Evolutionary conservation across 106 monocot genomes (phyloP), one percentile per base, ranked within the genome.

Genomic region (Triglochin maritima): DNA sequence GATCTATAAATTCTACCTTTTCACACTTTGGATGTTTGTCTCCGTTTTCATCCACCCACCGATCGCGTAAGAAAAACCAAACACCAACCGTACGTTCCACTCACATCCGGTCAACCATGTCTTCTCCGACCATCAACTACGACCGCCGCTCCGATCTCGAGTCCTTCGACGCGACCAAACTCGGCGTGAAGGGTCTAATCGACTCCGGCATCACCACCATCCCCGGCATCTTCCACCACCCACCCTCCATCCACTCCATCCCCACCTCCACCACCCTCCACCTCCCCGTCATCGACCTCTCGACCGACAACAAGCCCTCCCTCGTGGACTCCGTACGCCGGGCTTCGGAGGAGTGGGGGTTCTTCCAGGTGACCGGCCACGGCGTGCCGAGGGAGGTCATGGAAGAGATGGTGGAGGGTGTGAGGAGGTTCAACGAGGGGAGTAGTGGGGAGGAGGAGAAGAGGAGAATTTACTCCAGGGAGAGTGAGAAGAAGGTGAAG

Each of bases 181-280:
- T 53, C 17, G 72, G 72, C 45, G 72, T 73, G 4, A 64, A 81
- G 48, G 86, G 83, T 6, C 72, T 87, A 8, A 72, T 73, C 14
- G 86, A 83, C 64, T 59, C 80, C 52, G 83, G 83, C 10, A 70
- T 60, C 17, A 56, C 63, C 42, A 13, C 66, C 7, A 17, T 87
- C 56, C 86, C 86, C 9, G 49, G 52, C 16, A 79, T 87, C 66
- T 87, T 78, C 76, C 17, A 57, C 78, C 10, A 9, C 4, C 73
- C 73, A 61, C n/a, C n/a, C 17, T 16, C 9, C 59, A 14, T 17
- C 11, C 17, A 14, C 59, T 9, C 59, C 11, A 59, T 59, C 59
- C 59, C 59, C 59, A 59, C 64, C 44, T 4, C 64, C 7, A 5
- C 64, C 3, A 3, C 64, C 59, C 17, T 50, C 4, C 13, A 46